These are phyloP conservation scores for Solanum commersonii DNA, from an alignment of 257 asterid species.

Conservation along the genomic window DNA sequence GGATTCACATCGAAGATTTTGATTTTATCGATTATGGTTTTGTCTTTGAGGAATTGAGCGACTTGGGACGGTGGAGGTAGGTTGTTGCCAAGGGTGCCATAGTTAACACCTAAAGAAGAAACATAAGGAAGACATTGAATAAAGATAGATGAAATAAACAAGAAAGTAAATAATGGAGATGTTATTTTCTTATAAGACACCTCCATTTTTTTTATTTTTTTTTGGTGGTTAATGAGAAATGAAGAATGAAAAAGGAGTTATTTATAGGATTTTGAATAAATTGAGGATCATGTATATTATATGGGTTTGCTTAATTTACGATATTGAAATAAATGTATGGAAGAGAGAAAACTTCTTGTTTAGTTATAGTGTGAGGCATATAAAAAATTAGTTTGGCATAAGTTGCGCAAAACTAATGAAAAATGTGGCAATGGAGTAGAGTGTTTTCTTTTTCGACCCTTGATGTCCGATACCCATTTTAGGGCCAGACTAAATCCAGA, in stretches of 20 bases:
- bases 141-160: conserved; percentile 16
- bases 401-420: neutral
- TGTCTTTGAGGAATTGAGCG: conserved; percentile 57
- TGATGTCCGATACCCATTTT: neutral
- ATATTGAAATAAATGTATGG: neutral
- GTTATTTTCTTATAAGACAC: neutral
- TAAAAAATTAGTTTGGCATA: neutral
- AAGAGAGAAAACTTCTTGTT: neutral
- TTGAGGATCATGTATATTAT: neutral
- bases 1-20: conserved; percentile 78
- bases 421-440: neutral
- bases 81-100: conserved; percentile 84
- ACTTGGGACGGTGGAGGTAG: conserved; percentile 75
- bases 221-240: neutral
- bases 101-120: conserved; percentile 70
- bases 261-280: neutral
- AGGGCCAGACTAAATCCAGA: neutral
- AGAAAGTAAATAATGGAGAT: conserved; percentile 7
- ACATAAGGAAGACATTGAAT: conserved; percentile 20
- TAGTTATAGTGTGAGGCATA: neutral
- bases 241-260: neutral
- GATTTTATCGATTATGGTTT: conserved; percentile 61
- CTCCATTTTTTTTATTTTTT: neutral
- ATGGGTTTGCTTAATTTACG: neutral
- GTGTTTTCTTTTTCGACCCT: neutral